Base-by-base conservation (phyloP, 2,329 filamentous ascomycete genomes). In the Onygena corvina region DNA sequence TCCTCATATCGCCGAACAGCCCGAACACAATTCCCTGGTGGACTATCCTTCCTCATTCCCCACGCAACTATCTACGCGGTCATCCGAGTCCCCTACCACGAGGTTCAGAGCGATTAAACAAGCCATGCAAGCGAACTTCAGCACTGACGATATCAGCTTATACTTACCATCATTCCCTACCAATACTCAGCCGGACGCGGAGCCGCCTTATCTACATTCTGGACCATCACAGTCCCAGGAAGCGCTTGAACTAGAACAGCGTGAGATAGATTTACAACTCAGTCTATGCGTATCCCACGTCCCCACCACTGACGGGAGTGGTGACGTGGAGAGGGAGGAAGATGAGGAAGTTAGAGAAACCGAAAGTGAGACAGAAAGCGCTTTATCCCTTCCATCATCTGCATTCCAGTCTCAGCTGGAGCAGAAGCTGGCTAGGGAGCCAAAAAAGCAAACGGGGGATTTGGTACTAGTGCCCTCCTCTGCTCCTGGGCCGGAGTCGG, bases 341-440 rank as follows among this genome's bases (percentile, higher is more conserved):
- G 21, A 38, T 1, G 35, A 38, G 6, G 35, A 23, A 1, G 35
- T 21, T 1, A 20, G 23, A 2, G 14, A 21, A 3, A n/a, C 9
- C 31, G 34, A 38, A 14, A 2, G 12, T 21, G 34, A 47, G 8
- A 20, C 7, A 5, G 29, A 47, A 11, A 62, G 56, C 34, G 50
- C 56, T 0, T 40, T 59, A 9, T 58, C 59, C n/a, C 40, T 62
- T n/a, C 53, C 57, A 11, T 49, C 58, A 8, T 64, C 62, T 4
- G 54, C 56, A 16, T 63, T 63, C 27, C 53, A 50, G 23, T 60
- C 60, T 7, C 50, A 40, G 46, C 36, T 50, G 47, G 33, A 30
- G 20, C 18, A 23, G 36, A 40, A 40, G 18, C 36, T 21, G 7
- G 20, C 36, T 9, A 21, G 18, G 36, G 3, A 40, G 6, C 8